phyloP scores from a whole-genome alignment of 345 rosid genomes.

The Citropsis articulata region DNA sequence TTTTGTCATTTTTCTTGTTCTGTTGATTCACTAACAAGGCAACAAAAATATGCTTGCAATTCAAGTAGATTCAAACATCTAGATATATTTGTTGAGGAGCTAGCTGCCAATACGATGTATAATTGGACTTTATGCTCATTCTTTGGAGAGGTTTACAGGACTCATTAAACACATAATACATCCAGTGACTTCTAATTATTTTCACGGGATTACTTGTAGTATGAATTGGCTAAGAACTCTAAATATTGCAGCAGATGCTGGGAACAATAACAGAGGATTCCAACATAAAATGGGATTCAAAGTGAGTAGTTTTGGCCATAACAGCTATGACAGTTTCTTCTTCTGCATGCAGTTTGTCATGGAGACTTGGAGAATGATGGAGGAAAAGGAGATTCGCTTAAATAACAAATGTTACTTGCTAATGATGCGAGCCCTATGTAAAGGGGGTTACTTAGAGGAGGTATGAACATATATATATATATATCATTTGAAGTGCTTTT shows the following conservation, averaged over 20 bases:
- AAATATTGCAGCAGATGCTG: neutral
- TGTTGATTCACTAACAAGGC: neutral
- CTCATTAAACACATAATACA: no score
- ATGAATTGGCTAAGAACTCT: neutral
- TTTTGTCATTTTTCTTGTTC: neutral
- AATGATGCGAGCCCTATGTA: conserved; percentile 69
- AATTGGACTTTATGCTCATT: neutral
- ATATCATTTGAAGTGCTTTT: conserved; percentile 1
- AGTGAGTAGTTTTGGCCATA: conserved; percentile 1
- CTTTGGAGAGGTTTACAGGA: neutral
- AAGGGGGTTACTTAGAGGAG: conserved; percentile 77
- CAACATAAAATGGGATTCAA: neutral
- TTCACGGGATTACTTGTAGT: neutral
- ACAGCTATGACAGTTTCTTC: conserved; percentile 12
- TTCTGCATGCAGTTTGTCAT: conserved; percentile 65
- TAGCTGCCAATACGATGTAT: neutral
- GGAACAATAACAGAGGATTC: neutral
- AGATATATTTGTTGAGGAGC: neutral
- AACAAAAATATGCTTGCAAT: neutral
- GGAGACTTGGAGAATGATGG: conserved; percentile 74
- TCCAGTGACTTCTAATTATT: neutral
- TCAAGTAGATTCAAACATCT: neutral
- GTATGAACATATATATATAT: conserved; percentile 28
- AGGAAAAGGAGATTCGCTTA: conserved; percentile 49
- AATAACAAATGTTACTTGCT: conserved; percentile 44